These are phyloP conservation scores for Brassica rapa DNA, from an alignment of 345 rosid species.

Conservation along the genomic window DNA sequence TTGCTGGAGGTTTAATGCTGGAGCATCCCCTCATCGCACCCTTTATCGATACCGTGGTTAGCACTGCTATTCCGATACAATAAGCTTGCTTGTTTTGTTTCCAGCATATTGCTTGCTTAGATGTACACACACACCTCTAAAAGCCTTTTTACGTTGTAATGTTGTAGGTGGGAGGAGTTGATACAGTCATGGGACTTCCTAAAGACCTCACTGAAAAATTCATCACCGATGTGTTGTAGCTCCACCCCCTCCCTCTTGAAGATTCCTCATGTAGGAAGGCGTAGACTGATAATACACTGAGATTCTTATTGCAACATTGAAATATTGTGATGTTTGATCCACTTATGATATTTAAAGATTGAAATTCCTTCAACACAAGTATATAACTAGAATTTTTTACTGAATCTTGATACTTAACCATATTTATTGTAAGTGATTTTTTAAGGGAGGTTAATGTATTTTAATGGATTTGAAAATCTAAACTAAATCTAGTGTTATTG, in stretches of 20 bases:
- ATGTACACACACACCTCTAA: constrained; percentile 47
- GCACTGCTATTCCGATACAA: not conserved
- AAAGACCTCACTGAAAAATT: constrained; percentile 75
- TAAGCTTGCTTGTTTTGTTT: not conserved
- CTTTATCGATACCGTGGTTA: constrained; percentile 78
- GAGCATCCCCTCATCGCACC: constrained; percentile 89
- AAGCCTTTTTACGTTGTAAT: constrained; percentile 41
- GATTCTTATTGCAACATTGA: not conserved
- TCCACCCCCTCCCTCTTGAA: not conserved
- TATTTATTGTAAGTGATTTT: too few relatives aligned
- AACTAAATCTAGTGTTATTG: too few relatives aligned
- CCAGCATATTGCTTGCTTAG: constrained; percentile 4
- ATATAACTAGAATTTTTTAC: not conserved
- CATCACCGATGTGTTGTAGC: constrained; percentile 54
- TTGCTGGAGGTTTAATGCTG: constrained; percentile 85
- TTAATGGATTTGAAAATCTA: too few relatives aligned
- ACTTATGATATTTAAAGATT: not conserved
- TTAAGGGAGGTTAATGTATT: too few relatives aligned
- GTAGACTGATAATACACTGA: not conserved
- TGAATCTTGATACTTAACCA: not conserved
- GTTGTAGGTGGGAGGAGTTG: constrained; percentile 74
- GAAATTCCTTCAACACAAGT: not conserved
- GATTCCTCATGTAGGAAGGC: constrained; percentile 6
- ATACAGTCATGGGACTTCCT: constrained; percentile 91
- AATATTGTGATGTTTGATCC: not conserved